phyloP scores from a whole-genome alignment of 495 filamentous ascomycete genomes.

The Mycothermus thermophilus region DNA sequence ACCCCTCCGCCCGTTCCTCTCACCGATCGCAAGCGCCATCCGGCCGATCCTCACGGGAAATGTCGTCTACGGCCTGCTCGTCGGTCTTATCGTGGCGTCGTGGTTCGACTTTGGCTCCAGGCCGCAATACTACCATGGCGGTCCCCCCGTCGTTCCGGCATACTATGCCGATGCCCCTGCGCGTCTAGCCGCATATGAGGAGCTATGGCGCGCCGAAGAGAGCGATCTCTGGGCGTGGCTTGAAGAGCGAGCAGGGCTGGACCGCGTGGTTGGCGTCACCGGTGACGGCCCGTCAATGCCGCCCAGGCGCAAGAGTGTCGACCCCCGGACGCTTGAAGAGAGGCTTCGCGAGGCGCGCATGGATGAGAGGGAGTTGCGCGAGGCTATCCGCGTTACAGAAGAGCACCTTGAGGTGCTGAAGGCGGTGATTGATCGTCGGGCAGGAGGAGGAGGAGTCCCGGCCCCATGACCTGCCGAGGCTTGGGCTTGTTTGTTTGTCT shows the following conservation, averaged over 20 bases:
- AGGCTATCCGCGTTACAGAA: conserved; percentile 75
- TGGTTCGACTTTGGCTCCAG: conserved; percentile 39
- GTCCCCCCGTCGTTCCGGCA: too few relatives aligned
- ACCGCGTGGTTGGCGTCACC: conserved; percentile 14
- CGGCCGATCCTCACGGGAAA: conserved; percentile 58
- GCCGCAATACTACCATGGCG: conserved; percentile 8
- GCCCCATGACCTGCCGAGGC: too few relatives aligned
- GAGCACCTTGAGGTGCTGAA: conserved; percentile 66
- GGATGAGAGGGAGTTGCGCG: conserved; percentile 65
- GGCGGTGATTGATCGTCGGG: conserved; percentile 43
- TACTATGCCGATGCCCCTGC: conserved; percentile 3
- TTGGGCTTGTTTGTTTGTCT: too few relatives aligned
- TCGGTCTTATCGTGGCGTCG: conserved; percentile 43
- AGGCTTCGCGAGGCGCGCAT: conserved; percentile 57
- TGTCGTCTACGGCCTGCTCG: conserved; percentile 44
- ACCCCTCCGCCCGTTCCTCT: conserved; percentile 53
- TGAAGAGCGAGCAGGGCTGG: conserved; percentile 68
- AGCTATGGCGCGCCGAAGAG: conserved; percentile 85
- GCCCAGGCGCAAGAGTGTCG: too few relatives aligned
- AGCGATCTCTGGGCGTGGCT: conserved; percentile 92
- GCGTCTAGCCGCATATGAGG: conserved; percentile 73
- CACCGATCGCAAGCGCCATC: conserved; percentile 57
- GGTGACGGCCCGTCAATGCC: too few relatives aligned
- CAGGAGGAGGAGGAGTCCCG: too few relatives aligned
- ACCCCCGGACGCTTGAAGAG: conserved; percentile 36